Evolutionary conservation across 768 basidiomycete species (phyloP).

Genomic region (Boletus subcaerulescens): DNA sequence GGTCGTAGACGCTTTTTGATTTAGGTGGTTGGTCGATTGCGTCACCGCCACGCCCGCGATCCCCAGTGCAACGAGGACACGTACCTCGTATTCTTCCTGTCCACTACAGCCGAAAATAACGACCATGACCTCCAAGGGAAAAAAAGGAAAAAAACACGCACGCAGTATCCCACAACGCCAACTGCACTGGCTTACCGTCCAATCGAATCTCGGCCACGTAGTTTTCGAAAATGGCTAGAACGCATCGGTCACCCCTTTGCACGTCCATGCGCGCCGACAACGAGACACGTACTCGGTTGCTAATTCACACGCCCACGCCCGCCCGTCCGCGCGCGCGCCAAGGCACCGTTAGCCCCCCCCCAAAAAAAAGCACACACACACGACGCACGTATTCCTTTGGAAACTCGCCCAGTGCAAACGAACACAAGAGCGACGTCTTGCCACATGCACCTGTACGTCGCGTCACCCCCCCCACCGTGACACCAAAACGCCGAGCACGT

Average conservation of each 20-base stretch:
- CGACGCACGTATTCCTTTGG: constrained; percentile 89
- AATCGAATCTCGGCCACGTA: constrained; percentile 98
- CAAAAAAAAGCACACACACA: background rate
- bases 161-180: constrained; percentile 99
- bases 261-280: background rate
- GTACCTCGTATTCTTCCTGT: constrained; percentile 96
- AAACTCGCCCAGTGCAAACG: constrained; percentile 92
- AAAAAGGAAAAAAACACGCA: constrained; percentile 41
- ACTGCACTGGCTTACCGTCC: constrained; percentile 95
- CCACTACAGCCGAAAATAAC: constrained; percentile 59
- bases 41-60: too few relatives aligned
- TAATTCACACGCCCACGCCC: constrained; percentile 11
- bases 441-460: constrained; percentile 77
- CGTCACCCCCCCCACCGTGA: too few relatives aligned
- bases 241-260: too few relatives aligned
- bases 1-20: constrained; percentile 77
- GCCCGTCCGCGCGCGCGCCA: background rate
- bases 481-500: too few relatives aligned
- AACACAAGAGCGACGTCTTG: constrained; percentile 88
- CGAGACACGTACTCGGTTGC: constrained; percentile 41
- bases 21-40: too few relatives aligned
- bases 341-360: background rate
- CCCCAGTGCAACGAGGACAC: background rate
- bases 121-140: too few relatives aligned
- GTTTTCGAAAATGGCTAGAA: constrained; percentile 89